Evolutionary conservation across 176 grass and related monocot genomes (phyloP).

Genomic region (Raddia distichophylla): DNA sequence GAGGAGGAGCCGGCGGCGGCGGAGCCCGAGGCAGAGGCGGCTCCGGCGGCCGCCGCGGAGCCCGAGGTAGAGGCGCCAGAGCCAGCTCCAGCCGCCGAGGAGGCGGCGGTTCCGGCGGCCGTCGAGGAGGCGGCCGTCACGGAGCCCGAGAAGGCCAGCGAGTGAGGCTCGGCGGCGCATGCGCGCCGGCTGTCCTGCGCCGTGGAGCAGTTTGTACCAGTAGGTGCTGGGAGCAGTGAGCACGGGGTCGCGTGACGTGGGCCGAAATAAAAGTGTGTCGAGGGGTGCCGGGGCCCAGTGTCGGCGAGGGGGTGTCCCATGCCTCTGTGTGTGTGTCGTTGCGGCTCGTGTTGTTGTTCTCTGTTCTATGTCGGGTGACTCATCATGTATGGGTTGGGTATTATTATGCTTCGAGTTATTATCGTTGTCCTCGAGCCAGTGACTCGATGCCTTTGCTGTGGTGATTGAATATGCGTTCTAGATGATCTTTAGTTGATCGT

Average conservation of each 20-base stretch:
- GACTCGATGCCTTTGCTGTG: neutral
- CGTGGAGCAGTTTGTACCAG: neutral
- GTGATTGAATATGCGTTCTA: neutral
- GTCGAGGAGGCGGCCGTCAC: slow-evolving; percentile 12
- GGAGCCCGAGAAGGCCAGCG: slow-evolving; percentile 37
- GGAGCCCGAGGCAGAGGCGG: neutral
- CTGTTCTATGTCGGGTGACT: neutral
- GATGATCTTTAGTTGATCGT: neutral
- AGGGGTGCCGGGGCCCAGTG: slow-evolving; percentile 25
- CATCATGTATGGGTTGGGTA: neutral
- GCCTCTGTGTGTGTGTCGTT: neutral
- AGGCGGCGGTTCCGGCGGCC: slow-evolving; percentile 28
- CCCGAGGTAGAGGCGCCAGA: neutral
- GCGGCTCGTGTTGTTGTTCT: neutral
- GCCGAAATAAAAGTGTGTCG: slow-evolving; percentile 41
- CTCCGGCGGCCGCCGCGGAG: neutral
- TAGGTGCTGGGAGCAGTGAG: slow-evolving; percentile 6
- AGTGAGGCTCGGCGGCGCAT: slow-evolving; percentile 30
- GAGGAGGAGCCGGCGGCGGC: neutral
- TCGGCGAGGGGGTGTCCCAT: slow-evolving; percentile 15
- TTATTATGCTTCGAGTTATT: neutral
- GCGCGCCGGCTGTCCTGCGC: neutral
- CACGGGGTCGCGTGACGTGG: slow-evolving; percentile 33
- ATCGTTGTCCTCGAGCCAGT: neutral
- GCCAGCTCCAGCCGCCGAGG: neutral